These are phyloP conservation scores for Dujonia santamariae DNA, from an alignment of 1,139 yeast genomes.

Conservation along the genomic window DNA sequence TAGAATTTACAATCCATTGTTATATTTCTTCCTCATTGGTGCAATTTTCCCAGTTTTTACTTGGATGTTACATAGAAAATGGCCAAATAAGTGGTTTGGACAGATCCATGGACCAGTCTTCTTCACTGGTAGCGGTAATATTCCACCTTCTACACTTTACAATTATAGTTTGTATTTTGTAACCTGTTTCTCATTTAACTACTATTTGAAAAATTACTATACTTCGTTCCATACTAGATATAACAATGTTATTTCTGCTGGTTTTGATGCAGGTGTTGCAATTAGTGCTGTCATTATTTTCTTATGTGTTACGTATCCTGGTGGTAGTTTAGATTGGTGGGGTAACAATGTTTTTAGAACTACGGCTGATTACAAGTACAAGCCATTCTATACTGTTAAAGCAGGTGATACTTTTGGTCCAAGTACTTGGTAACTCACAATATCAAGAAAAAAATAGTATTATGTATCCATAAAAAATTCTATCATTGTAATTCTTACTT, in stretches of 20 bases:
- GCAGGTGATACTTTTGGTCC: conserved; percentile 39
- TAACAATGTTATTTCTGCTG: conserved; percentile 41
- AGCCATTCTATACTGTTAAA: conserved; percentile 25
- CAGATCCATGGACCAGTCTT: conserved; percentile 14
- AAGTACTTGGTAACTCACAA: conserved; percentile 28
- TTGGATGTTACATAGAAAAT: conserved; percentile 10
- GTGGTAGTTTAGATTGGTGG: conserved; percentile 14
- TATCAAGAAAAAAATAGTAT: background rate
- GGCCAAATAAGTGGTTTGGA: conserved; percentile 13
- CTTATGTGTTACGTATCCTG: conserved; percentile 20
- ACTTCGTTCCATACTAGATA: conserved; percentile 23
- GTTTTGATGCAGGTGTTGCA: conserved; percentile 21
- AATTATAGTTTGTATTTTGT: conserved; percentile 19
- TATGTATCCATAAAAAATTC: too few relatives aligned
- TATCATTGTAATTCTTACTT: too few relatives aligned
- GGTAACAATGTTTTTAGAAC: conserved; percentile 9
- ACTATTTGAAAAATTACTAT: conserved; percentile 14
- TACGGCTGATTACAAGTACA: conserved; percentile 17
- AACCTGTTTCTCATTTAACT: conserved; percentile 15
- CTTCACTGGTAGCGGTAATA: conserved; percentile 19
- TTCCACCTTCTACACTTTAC: conserved; percentile 22
- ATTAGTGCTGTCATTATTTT: conserved; percentile 20
- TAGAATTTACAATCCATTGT: conserved; percentile 10
- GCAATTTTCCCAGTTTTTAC: conserved; percentile 12
- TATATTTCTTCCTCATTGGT: conserved; percentile 15